Percentiles rank a stretch among this genome's conserved stretches.
Conservation (phyloP, 164 flowering plant species). For the Taxillus chinensis region DNA sequence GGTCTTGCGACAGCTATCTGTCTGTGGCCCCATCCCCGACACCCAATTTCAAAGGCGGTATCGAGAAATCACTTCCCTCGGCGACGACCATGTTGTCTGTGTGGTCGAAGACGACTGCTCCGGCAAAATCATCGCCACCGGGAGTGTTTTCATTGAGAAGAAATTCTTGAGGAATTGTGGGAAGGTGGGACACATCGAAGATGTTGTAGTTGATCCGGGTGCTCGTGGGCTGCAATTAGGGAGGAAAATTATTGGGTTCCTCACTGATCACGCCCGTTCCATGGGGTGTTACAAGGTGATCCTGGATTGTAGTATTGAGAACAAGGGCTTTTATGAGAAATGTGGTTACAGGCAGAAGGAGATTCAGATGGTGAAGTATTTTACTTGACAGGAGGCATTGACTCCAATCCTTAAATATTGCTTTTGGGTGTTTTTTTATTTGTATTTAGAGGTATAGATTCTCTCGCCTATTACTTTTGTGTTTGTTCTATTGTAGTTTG, state of each 20-base stretch:
- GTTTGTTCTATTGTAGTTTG: no score
- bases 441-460: no score
- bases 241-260: slow-evolving; percentile 49
- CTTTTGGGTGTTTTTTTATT: no score
- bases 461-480: no score
- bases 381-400: slow-evolving; percentile 18
- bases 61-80: slow-evolving; percentile 39
- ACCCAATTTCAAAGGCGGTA: slow-evolving; percentile 53
- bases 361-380: slow-evolving; percentile 73
- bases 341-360: slow-evolving; percentile 70
- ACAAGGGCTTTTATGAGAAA: slow-evolving; percentile 55
- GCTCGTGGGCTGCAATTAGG: slow-evolving; percentile 65
- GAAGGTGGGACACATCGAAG: slow-evolving; percentile 86
- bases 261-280: slow-evolving; percentile 42
- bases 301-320: slow-evolving; percentile 59
- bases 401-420: no score
- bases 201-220: slow-evolving; percentile 68
- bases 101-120: slow-evolving; percentile 58
- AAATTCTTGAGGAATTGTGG: slow-evolving; percentile 75
- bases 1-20: slow-evolving; percentile 53
- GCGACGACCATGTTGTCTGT: slow-evolving; percentile 59
- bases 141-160: slow-evolving; percentile 75
- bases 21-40: slow-evolving; percentile 53
- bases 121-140: slow-evolving; percentile 61
- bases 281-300: slow-evolving; percentile 84